Evolutionary conservation across 2,329 filamentous ascomycete species (phyloP).

Genomic region (Pestalotiopsis sp.): DNA sequence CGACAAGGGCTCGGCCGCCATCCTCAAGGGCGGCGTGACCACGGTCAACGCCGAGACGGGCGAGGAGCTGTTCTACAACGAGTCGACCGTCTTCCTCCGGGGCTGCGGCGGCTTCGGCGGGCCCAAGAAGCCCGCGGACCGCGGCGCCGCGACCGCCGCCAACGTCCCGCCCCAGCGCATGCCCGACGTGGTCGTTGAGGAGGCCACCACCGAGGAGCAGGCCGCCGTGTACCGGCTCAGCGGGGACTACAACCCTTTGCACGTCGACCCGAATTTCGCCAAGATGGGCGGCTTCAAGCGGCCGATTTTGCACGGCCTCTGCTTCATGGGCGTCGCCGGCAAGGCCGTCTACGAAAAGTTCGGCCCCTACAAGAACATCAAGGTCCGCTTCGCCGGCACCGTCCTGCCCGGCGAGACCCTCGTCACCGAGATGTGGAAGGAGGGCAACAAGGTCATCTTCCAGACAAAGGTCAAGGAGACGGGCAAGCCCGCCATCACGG

Average conservation of each 20-base stretch:
- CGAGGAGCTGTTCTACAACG: constrained; percentile 96
- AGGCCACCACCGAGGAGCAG: constrained; percentile 86
- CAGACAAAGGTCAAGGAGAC: constrained; percentile 91
- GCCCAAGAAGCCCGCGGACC: constrained; percentile 73
- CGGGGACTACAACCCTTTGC: constrained; percentile 94
- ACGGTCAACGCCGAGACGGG: constrained; percentile 85
- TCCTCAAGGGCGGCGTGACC: constrained; percentile 78
- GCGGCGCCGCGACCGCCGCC: constrained; percentile 77
- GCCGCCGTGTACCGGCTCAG: constrained; percentile 91
- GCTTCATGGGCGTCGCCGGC: constrained; percentile 87
- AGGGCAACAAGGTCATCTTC: constrained; percentile 78
- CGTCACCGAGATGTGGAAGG: constrained; percentile 93
- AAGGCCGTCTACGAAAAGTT: constrained; percentile 88
- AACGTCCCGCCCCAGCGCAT: constrained; percentile 78
- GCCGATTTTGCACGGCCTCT: constrained; percentile 96
- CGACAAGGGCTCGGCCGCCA: constrained; percentile 90
- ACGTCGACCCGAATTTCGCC: constrained; percentile 92
- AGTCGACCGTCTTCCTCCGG: constrained; percentile 89
- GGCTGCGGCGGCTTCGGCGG: constrained; percentile 91
- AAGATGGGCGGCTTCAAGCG: constrained; percentile 93
- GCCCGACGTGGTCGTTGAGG: constrained; percentile 83
- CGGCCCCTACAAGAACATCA: constrained; percentile 86
- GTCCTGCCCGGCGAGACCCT: constrained; percentile 89
- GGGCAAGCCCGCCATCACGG: constrained; percentile 83
- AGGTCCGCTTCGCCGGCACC: constrained; percentile 86